A percentile compares a stretch with the other conserved stretches of the same genome.
Evolutionary conservation across 2,329 filamentous ascomycete species (phyloP).

Genomic region (Stachybotrys elegans): DNA sequence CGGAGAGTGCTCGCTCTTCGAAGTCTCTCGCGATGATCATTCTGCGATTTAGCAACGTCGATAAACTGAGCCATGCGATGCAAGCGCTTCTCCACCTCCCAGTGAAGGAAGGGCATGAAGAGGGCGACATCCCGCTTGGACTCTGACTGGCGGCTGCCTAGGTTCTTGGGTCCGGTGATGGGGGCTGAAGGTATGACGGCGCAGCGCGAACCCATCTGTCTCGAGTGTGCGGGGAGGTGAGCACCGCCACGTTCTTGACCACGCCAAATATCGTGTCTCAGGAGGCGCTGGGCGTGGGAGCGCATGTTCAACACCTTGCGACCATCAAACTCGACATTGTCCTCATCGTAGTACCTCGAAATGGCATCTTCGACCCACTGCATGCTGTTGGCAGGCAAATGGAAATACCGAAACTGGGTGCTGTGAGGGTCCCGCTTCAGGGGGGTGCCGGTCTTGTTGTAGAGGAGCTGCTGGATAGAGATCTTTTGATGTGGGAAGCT

Average conservation of each 20-base stretch:
- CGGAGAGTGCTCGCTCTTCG: constrained; percentile 9
- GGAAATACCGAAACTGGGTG: constrained; percentile 16
- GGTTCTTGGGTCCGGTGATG: neutral
- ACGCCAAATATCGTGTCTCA: constrained; percentile 13
- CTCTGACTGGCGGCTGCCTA: constrained; percentile 1
- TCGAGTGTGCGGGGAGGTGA: constrained; percentile 9
- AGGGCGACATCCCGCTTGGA: constrained; percentile 10
- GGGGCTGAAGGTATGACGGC: constrained; percentile 11
- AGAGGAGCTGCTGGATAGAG: constrained; percentile 14
- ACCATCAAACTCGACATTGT: constrained; percentile 10
- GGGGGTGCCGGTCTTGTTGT: constrained; percentile 13
- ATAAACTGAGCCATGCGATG: constrained; percentile 13
- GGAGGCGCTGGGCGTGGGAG: constrained; percentile 12
- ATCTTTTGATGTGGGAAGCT: constrained; percentile 16
- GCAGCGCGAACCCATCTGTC: constrained; percentile 12
- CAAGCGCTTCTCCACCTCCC: constrained; percentile 13
- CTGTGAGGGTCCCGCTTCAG: constrained; percentile 11
- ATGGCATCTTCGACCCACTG: constrained; percentile 20
- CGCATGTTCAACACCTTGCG: constrained; percentile 7
- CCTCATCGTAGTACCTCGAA: constrained; percentile 14
- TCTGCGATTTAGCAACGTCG: constrained; percentile 11
- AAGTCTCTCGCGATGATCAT: constrained; percentile 7
- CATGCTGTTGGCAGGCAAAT: constrained; percentile 22
- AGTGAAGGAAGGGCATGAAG: constrained; percentile 14
- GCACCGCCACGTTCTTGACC: constrained; percentile 11